Evolutionary conservation across 129 eudicot genomes (phyloP), one percentile per base, ranked within the genome.

Genomic region (Dittrichia graveolens): DNA sequence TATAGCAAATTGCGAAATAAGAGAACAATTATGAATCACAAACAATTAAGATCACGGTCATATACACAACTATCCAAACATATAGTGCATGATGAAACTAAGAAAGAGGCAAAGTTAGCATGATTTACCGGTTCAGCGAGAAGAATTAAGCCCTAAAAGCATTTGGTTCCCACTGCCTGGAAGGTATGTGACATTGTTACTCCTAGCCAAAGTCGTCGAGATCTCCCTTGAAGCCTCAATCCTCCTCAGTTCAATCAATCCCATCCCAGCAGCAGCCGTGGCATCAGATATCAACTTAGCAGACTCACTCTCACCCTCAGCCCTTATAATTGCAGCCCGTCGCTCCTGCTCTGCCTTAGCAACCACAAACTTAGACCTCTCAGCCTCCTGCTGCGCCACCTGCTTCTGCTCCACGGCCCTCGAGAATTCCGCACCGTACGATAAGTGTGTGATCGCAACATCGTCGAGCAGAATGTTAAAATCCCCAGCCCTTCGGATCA

Each of bases 341-440:
- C 85, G 75, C 78, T 91, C 97, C 87, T 91, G 97, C 78, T 91
- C 95, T 0, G 95, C 85, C 69, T 91, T 91, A 5, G 85, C 85
- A 45, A 91, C 97, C 13, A 91, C 91, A 44, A 84, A 91, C 72
- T 73, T 91, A 5, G 91, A 85, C 80, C 97, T 47, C 86, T 91
- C 97, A 2, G 97, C 97, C 83, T 91, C 97, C 80, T 91, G 97
- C 72, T 91, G 97, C 0, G 97, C 96, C 79, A 91, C 97, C 82
- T 91, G 97, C 87, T 91, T 91, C 85, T 84, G 90, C 88, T 91
- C 97, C 72, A 91, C 97, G 1, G 96, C 97, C 84, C 61, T 88
- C 8, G 96, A 88, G 75, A 91, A 91, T 74, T 91, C 97, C 7
- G 87, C 78, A 5, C 97, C 97, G 42, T 91, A 91, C 0, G 92